Conservation (phyloP, 2,329 filamentous ascomycete species). For the Claviceps spartinae region DNA sequence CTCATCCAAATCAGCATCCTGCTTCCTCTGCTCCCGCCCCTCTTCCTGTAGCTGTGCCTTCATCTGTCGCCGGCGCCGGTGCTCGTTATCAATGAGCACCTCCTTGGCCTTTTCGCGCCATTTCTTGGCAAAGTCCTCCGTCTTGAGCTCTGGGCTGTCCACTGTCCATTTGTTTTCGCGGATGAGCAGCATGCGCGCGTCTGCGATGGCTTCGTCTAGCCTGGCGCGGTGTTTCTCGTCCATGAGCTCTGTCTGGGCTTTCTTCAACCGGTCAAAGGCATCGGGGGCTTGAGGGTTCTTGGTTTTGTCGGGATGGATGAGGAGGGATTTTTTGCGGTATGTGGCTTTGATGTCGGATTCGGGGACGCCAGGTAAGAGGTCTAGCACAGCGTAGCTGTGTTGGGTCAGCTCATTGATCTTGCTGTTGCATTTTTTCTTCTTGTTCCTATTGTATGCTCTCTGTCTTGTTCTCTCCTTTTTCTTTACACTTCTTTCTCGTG, state of each 20-base stretch:
- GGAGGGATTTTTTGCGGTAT: slow-evolving; percentile 95
- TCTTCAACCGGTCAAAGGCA: slow-evolving; percentile 91
- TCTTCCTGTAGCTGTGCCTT: slow-evolving; percentile 96
- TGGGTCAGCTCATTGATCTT: not conserved
- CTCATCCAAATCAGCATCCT: slow-evolving; percentile 71
- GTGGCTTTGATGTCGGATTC: slow-evolving; percentile 90
- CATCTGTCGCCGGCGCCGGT: slow-evolving; percentile 67
- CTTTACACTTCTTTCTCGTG: not conserved
- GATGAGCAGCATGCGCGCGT: slow-evolving; percentile 88
- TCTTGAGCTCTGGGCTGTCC: slow-evolving; percentile 76
- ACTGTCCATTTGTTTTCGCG: slow-evolving; percentile 88
- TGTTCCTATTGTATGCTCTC: no score
- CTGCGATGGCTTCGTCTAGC: slow-evolving; percentile 89
- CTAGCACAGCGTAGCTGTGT: slow-evolving; percentile 74
- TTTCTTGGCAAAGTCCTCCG: slow-evolving; percentile 64
- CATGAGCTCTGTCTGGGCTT: slow-evolving; percentile 80
- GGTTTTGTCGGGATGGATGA: slow-evolving; percentile 98
- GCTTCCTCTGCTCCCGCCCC: slow-evolving; percentile 72
- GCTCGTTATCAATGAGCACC: slow-evolving; percentile 87
- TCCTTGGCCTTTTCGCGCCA: slow-evolving; percentile 86
- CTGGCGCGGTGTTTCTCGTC: slow-evolving; percentile 82
- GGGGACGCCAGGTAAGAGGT: slow-evolving; percentile 86
- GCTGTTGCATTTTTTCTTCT: not conserved
- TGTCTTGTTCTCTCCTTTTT: not conserved
- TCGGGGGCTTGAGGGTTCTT: slow-evolving; percentile 82